These are phyloP conservation scores for Ceratobasidium sp. DNA, from an alignment of 1,284 basidiomycete species.

Conservation along the genomic window DNA sequence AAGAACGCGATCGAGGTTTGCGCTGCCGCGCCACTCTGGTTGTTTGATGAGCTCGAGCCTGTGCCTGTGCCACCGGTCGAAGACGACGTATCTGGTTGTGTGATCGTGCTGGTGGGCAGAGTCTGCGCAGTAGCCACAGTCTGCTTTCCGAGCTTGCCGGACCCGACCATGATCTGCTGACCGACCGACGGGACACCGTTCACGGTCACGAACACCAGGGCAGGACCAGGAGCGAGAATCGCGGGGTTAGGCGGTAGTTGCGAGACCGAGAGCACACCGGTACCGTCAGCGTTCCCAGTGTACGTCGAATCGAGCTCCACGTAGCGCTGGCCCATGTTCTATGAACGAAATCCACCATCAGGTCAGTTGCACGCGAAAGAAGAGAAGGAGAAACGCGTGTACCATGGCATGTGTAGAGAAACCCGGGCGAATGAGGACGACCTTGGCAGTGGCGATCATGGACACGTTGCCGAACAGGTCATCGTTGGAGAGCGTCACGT, in stretches of 20 bases:
- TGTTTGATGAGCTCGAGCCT: neutral
- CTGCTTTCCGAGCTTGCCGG: slow-evolving; percentile 75
- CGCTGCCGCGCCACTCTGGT: neutral
- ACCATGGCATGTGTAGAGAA: slow-evolving; percentile 94
- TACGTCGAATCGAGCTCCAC: slow-evolving; percentile 82
- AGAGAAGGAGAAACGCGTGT: slow-evolving; percentile 46
- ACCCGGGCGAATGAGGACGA: slow-evolving; percentile 84
- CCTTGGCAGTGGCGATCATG: slow-evolving; percentile 71
- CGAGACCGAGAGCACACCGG: slow-evolving; percentile 75
- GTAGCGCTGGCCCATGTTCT: slow-evolving; percentile 87
- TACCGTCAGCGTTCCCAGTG: slow-evolving; percentile 79
- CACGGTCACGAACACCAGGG: slow-evolving; percentile 80
- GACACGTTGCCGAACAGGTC: slow-evolving; percentile 76
- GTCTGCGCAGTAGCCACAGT: slow-evolving; percentile 50
- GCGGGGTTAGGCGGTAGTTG: slow-evolving; percentile 87
- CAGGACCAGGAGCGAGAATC: slow-evolving; percentile 89
- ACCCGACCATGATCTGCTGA: slow-evolving; percentile 79
- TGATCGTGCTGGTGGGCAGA: slow-evolving; percentile 54
- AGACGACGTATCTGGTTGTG: slow-evolving; percentile 1
- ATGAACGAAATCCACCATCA: neutral
- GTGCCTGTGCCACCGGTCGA: neutral
- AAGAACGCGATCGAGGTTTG: slow-evolving; percentile 4
- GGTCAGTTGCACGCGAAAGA: neutral
- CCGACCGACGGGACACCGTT: slow-evolving; percentile 87
- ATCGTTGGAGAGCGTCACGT: slow-evolving; percentile 60